A percentile compares a stretch with the other conserved stretches of the same genome.
Evolutionary conservation across 2,329 filamentous ascomycete species (phyloP).

Genomic region (Pseudogymnoascus sp.): DNA sequence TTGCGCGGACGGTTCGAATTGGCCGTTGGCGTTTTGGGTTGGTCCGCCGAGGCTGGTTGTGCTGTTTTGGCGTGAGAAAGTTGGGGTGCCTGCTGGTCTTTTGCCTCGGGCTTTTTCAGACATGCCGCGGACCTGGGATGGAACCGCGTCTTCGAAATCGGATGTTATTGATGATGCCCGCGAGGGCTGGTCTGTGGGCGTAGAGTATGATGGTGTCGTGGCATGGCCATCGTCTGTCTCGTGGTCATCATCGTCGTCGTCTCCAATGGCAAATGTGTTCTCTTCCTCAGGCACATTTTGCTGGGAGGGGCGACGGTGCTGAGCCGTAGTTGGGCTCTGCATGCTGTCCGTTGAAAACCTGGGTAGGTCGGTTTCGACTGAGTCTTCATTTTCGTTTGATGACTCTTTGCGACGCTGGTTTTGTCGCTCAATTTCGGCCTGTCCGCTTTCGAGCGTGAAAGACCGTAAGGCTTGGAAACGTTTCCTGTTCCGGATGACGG

Average conservation of each 20-base stretch:
- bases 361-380: constrained; percentile 26
- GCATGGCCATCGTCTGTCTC: constrained; percentile 42
- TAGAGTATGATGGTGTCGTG: constrained; percentile 53
- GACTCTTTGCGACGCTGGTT: constrained; percentile 57
- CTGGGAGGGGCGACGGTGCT: constrained; percentile 50
- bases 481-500: constrained; percentile 70
- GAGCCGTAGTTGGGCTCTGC: constrained; percentile 50
- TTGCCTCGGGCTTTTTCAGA: constrained; percentile 96
- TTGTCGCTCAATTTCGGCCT: constrained; percentile 80
- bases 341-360: constrained; percentile 61
- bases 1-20: constrained; percentile 69
- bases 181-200: constrained; percentile 53
- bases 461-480: constrained; percentile 76
- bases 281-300: constrained; percentile 67
- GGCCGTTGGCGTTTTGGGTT: constrained; percentile 29
- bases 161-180: constrained; percentile 62
- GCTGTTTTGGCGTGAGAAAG: constrained; percentile 85
- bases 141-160: constrained; percentile 66
- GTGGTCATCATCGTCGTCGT: constrained; percentile 57
- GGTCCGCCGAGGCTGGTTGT: constrained; percentile 57
- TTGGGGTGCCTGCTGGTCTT: constrained; percentile 74
- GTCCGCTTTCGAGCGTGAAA: constrained; percentile 86
- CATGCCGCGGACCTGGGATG: constrained; percentile 79
- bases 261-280: constrained; percentile 78
- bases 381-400: constrained; percentile 42